A percentile compares a stretch with the other conserved stretches of the same genome.
phyloP scores from a whole-genome alignment of 176 grass and related monocot species.

The Guadua angustifolia region DNA sequence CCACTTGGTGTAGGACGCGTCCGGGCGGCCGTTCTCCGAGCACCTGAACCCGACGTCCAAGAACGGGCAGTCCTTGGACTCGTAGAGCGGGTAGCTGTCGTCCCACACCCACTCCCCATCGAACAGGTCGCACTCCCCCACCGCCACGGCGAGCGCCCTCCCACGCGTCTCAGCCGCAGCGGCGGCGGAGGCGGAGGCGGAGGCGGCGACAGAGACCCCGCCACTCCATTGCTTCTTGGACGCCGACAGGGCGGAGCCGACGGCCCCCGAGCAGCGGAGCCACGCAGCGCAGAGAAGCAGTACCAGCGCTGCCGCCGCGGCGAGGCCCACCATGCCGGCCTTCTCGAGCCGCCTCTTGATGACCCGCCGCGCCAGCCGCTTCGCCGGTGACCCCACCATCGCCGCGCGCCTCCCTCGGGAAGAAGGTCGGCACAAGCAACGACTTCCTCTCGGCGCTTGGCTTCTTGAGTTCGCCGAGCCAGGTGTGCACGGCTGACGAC shows the following conservation, averaged over 20 bases:
- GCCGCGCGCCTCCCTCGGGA: background rate
- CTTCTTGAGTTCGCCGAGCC: background rate
- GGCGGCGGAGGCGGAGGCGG: background rate
- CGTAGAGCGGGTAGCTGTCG: conserved; percentile 74
- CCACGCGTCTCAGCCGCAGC: background rate
- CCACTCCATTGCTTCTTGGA: conserved; percentile 26
- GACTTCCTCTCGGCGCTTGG: background rate
- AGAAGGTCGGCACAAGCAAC: background rate
- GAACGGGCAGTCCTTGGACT: conserved; percentile 79
- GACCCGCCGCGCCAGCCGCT: conserved; percentile 25
- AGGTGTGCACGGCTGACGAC: too few relatives aligned
- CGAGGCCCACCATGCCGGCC: conserved; percentile 2
- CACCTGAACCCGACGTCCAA: conserved; percentile 80
- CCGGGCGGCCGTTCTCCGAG: conserved; percentile 81
- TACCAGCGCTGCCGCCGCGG: conserved; percentile 7
- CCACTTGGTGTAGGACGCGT: conserved; percentile 76
- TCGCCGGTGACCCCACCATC: conserved; percentile 22
- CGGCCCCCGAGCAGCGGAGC: conserved; percentile 28
- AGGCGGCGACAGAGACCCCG: conserved; percentile 22
- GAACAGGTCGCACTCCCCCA: conserved; percentile 72
- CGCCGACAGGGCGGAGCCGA: conserved; percentile 27
- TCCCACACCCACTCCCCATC: conserved; percentile 89
- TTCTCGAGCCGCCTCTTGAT: conserved; percentile 27
- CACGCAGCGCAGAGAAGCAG: conserved; percentile 46
- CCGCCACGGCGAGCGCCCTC: background rate